Evolutionary conservation across 2,329 filamentous ascomycete genomes (phyloP).

Genomic region (Aureobasidium melanogenum): DNA sequence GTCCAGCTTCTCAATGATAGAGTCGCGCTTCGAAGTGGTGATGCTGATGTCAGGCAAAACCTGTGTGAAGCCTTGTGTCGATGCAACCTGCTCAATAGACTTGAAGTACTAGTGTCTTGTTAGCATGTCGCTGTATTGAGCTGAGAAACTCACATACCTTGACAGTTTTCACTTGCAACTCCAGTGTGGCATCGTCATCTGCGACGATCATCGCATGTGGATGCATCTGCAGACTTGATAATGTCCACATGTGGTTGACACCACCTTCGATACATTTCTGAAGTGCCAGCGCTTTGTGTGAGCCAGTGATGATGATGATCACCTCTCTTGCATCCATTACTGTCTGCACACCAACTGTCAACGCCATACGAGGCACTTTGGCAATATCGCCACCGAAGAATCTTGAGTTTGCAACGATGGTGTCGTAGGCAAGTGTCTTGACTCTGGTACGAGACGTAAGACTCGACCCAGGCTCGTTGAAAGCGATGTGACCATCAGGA

Average conservation of each 20-base stretch:
- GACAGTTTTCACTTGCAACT: constrained; percentile 38
- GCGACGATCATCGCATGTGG: constrained; percentile 74
- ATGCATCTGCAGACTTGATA: constrained; percentile 72
- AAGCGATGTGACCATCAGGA: constrained; percentile 79
- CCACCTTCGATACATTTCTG: constrained; percentile 74
- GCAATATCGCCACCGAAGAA: constrained; percentile 70
- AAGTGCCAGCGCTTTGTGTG: constrained; percentile 70
- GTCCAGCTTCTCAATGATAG: constrained; percentile 26
- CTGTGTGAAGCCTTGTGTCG: constrained; percentile 37
- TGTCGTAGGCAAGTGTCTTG: constrained; percentile 82
- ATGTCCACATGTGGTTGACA: constrained; percentile 86
- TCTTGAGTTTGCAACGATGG: constrained; percentile 73
- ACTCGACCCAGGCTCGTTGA: constrained; percentile 81
- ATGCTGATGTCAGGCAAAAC: constrained; percentile 28
- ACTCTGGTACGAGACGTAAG: constrained; percentile 70
- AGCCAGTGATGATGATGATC: constrained; percentile 71
- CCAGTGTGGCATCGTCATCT: constrained; percentile 59
- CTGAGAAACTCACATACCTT: constrained; percentile 18
- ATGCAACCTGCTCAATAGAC: constrained; percentile 39
- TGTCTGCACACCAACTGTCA: constrained; percentile 79
- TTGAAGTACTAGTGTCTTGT: constrained; percentile 35
- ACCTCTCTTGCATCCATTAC: constrained; percentile 73
- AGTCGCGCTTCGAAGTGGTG: constrained; percentile 25
- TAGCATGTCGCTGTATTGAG: not conserved
- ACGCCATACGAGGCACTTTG: constrained; percentile 69